Percentiles rank a stretch among this genome's conserved stretches.
These are phyloP conservation scores for Spatholobus suberectus DNA, from an alignment of 306 rosid genomes.

Conservation along the genomic window DNA sequence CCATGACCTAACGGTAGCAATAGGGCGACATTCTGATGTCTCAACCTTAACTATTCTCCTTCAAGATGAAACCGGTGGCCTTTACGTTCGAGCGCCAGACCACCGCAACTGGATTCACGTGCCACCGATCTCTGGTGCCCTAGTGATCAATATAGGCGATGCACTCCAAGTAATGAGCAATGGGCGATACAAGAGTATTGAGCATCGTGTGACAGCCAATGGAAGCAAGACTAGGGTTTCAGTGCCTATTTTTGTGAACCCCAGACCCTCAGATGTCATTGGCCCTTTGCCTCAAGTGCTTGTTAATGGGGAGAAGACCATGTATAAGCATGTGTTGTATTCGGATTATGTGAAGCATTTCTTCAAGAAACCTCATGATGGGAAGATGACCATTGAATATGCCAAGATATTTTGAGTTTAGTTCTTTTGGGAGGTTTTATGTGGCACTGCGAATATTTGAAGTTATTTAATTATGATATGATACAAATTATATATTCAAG, in stretches of 20 bases:
- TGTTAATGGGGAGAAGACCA: conserved; percentile 47
- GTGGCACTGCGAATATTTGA: neutral
- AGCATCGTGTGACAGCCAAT: conserved; percentile 62
- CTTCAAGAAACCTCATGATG: conserved; percentile 65
- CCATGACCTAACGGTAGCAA: conserved; percentile 56
- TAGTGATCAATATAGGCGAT: conserved; percentile 70
- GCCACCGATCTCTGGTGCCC: conserved; percentile 51
- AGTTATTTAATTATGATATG: neutral
- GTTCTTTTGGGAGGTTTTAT: neutral
- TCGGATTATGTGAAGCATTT: conserved; percentile 67
- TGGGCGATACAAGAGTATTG: conserved; percentile 63
- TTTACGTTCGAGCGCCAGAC: conserved; percentile 39
- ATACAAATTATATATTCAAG: neutral
- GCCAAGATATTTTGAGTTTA: conserved; percentile 40
- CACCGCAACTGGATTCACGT: conserved; percentile 53
- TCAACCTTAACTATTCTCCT: conserved; percentile 65
- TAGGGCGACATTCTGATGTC: conserved; percentile 70
- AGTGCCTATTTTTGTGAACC: conserved; percentile 65
- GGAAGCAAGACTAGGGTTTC: conserved; percentile 59
- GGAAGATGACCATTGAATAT: conserved; percentile 62
- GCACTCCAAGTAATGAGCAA: conserved; percentile 72
- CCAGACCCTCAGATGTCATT: conserved; percentile 45
- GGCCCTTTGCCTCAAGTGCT: conserved; percentile 58
- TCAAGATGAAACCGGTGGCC: conserved; percentile 68
- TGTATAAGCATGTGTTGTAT: conserved; percentile 55